These are phyloP conservation scores for Fusarium sp. DNA, from an alignment of 2,329 filamentous ascomycete species.

Conservation along the genomic window DNA sequence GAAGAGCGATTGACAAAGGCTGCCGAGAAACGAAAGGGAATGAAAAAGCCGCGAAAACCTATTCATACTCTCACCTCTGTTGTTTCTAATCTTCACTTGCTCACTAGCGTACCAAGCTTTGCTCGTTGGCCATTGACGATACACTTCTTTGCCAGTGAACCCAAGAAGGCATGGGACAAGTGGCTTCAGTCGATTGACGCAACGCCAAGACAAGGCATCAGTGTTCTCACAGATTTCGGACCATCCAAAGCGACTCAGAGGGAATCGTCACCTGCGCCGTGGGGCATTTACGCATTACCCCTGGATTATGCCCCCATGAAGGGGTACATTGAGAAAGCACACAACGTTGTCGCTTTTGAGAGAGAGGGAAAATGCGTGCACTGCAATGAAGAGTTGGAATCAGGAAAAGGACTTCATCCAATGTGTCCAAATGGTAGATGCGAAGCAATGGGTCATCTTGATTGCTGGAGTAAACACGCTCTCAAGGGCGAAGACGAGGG, in stretches of 20 bases:
- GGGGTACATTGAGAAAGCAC: constrained; percentile 63
- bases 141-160: constrained; percentile 77
- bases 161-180: constrained; percentile 71
- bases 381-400: constrained; percentile 56
- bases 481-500: constrained; percentile 50
- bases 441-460: constrained; percentile 65
- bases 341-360: constrained; percentile 63
- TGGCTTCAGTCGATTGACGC: constrained; percentile 61
- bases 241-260: constrained; percentile 30
- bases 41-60: constrained; percentile 64
- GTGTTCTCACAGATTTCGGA: constrained; percentile 65
- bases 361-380: constrained; percentile 63
- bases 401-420: constrained; percentile 61
- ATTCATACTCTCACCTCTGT: constrained; percentile 69
- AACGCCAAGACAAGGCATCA: constrained; percentile 57
- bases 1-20: constrained; percentile 65
- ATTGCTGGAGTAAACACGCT: constrained; percentile 65
- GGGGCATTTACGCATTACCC: constrained; percentile 63
- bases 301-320: constrained; percentile 64
- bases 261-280: constrained; percentile 31
- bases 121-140: constrained; percentile 80
- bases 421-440: constrained; percentile 64
- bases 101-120: constrained; percentile 83
- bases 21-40: constrained; percentile 57
- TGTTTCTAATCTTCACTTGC: constrained; percentile 79